Evolutionary conservation across 1,284 basidiomycete species (phyloP).

Genomic region (Cutaneotrichosporon cutaneum): DNA sequence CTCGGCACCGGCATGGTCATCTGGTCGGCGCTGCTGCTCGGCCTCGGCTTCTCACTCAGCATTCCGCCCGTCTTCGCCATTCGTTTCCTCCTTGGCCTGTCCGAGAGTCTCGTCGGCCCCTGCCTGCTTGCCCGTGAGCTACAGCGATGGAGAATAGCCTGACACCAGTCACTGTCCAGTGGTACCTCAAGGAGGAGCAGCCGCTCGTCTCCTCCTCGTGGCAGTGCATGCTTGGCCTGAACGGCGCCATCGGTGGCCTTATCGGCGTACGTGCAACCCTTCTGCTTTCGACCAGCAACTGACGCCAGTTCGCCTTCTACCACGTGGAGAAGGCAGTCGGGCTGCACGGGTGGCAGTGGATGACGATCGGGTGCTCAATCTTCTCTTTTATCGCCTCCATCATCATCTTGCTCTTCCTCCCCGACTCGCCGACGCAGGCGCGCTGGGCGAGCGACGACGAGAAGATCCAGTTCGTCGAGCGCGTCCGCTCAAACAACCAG

Average conservation of each 20-base stretch:
- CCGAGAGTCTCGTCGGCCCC: constrained; percentile 37
- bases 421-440: constrained; percentile 36
- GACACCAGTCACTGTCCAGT: constrained; percentile 28
- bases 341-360: constrained; percentile 39
- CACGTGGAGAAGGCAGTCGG: constrained; percentile 1
- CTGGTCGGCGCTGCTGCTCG: constrained; percentile 53
- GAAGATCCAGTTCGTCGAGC: constrained; percentile 36
- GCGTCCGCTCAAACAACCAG: constrained; percentile 42
- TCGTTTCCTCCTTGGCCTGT: constrained; percentile 36
- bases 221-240: constrained; percentile 23
- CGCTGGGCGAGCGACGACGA: constrained; percentile 35
- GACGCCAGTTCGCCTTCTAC: constrained; percentile 5
- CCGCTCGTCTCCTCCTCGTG: constrained; percentile 15
- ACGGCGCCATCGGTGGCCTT: constrained; percentile 12
- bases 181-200: constrained; percentile 32
- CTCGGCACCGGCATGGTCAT: constrained; percentile 30
- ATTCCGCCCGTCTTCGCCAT: constrained; percentile 58
- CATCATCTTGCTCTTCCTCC: constrained; percentile 33
- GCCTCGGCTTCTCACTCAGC: constrained; percentile 69
- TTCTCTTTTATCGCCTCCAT: constrained; percentile 20
- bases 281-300: neutral
- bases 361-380: constrained; percentile 29
- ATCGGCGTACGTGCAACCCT: constrained; percentile 3
- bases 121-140: constrained; percentile 21
- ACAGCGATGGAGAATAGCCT: neutral